A percentile compares a stretch with the other conserved stretches of the same genome.
These are phyloP conservation scores for Taxawa tesnikishii DNA, from an alignment of 2,329 filamentous ascomycete species.

Conservation along the genomic window DNA sequence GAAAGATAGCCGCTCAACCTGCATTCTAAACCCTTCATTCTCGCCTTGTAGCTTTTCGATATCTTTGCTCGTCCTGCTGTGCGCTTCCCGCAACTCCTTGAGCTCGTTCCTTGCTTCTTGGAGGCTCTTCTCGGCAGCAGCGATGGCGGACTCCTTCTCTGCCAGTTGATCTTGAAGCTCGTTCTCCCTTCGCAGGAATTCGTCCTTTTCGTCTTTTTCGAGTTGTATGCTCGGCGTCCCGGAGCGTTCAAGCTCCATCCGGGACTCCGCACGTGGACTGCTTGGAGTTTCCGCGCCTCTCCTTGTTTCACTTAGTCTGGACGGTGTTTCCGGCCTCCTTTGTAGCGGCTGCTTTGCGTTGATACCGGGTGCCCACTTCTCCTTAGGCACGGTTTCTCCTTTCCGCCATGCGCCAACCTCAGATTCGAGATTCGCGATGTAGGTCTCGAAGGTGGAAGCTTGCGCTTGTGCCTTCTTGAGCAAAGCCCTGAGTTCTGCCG, in stretches of 20 bases:
- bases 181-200: slow-evolving; percentile 89
- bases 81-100: slow-evolving; percentile 70
- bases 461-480: slow-evolving; percentile 88
- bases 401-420: slow-evolving; percentile 81
- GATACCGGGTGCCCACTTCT: slow-evolving; percentile 67
- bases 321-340: slow-evolving; percentile 48
- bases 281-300: slow-evolving; percentile 35
- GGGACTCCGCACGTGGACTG: slow-evolving; percentile 45
- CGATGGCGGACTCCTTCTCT: slow-evolving; percentile 77
- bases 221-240: slow-evolving; percentile 78
- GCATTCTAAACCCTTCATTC: slow-evolving; percentile 90
- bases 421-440: slow-evolving; percentile 69
- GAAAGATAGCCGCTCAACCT: slow-evolving; percentile 87
- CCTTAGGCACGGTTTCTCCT: slow-evolving; percentile 79
- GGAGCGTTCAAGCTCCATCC: slow-evolving; percentile 62
- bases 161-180: slow-evolving; percentile 94
- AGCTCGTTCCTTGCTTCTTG: slow-evolving; percentile 81
- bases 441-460: slow-evolving; percentile 76
- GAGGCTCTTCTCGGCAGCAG: slow-evolving; percentile 66
- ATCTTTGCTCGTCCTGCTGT: slow-evolving; percentile 70
- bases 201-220: slow-evolving; percentile 93
- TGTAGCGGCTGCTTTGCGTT: slow-evolving; percentile 36
- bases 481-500: slow-evolving; percentile 83
- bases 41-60: slow-evolving; percentile 80
- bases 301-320: slow-evolving; percentile 34